Conservation (phyloP, 306 rosid species). For the Fragaria iinumae region DNA sequence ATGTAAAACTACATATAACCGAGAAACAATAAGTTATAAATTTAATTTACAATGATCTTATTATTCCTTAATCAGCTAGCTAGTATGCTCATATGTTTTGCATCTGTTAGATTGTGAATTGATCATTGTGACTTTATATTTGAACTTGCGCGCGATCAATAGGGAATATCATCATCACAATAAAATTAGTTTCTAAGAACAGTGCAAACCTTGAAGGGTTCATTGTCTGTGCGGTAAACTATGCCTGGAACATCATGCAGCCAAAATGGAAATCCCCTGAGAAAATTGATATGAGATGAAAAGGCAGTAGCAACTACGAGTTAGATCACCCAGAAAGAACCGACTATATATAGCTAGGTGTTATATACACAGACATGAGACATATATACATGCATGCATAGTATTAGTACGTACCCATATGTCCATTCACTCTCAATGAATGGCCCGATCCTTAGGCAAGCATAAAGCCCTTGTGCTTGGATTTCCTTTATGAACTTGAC, state of each 20-base stretch:
- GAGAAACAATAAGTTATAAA: not conserved
- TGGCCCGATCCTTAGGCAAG: conserved; percentile 77
- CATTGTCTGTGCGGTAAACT: conserved; percentile 67
- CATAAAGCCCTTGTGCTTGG: conserved; percentile 74
- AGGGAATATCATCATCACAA: no score
- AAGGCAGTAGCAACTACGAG: not conserved
- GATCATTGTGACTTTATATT: not conserved
- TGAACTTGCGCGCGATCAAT: not conserved
- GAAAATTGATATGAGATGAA: not conserved
- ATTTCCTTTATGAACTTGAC: conserved; percentile 70
- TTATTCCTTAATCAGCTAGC: no score
- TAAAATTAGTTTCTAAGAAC: not conserved
- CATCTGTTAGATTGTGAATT: not conserved
- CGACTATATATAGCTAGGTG: not conserved
- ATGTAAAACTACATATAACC: conserved; percentile 47
- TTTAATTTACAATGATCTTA: no score
- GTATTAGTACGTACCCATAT: conserved; percentile 48
- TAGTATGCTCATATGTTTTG: no score
- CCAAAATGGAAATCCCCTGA: conserved; percentile 82
- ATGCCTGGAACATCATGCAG: conserved; percentile 67
- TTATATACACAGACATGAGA: no score
- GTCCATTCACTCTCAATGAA: conserved; percentile 77
- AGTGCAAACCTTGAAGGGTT: conserved; percentile 59
- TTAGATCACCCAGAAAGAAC: not conserved
- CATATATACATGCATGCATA: not conserved